Evolutionary conservation across 2,329 filamentous ascomycete species (phyloP).

Genomic region (Fusarium newnesense): DNA sequence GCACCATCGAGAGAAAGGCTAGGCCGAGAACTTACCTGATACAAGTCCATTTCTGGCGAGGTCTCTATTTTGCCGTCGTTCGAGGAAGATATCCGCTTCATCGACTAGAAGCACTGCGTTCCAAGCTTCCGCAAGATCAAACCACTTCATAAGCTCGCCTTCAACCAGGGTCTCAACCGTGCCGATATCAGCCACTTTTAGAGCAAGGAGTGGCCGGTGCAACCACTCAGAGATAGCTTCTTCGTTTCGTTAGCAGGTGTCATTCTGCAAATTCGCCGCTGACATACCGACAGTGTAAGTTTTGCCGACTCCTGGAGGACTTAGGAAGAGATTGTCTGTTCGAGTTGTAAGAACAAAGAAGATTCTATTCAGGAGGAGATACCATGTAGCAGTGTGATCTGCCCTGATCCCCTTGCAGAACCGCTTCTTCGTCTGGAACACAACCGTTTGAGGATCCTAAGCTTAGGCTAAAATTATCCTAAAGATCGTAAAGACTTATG

Average conservation of each 20-base stretch:
- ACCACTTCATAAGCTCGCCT: not conserved
- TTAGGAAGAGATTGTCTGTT: not conserved
- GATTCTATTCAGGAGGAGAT: not conserved
- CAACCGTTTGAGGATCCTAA: too few relatives aligned
- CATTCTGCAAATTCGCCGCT: accelerated
- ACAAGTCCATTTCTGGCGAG: not conserved
- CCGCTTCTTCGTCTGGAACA: too few relatives aligned
- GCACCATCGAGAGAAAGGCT: too few relatives aligned
- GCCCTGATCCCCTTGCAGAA: too few relatives aligned
- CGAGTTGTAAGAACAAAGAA: too few relatives aligned
- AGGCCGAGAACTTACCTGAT: not conserved
- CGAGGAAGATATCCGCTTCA: not conserved
- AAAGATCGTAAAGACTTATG: too few relatives aligned
- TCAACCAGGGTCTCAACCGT: not conserved
- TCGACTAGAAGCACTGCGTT: not conserved
- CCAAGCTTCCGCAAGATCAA: not conserved
- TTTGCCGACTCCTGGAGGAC: not conserved
- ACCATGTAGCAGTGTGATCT: not conserved
- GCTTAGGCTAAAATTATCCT: too few relatives aligned
- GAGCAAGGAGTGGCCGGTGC: not conserved
- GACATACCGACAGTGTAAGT: not conserved
- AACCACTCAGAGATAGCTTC: not conserved
- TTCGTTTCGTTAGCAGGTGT: not conserved
- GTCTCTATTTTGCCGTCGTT: not conserved
- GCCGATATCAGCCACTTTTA: not conserved